phyloP scores from a whole-genome alignment of 2,329 filamentous ascomycete genomes.

The Cercospora sp. region DNA sequence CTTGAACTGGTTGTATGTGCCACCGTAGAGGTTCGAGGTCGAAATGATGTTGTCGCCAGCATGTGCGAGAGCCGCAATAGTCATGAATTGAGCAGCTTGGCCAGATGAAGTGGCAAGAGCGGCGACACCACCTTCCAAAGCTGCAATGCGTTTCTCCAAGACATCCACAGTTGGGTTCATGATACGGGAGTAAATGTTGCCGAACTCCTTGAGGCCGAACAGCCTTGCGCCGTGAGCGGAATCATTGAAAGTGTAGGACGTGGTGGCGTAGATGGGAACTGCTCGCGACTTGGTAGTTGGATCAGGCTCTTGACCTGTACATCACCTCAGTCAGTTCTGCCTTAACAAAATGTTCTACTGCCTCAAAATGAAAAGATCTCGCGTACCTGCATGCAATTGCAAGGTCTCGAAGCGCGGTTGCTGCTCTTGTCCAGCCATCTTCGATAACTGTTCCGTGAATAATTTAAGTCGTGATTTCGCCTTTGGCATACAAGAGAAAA shows the following conservation, averaged over 20 bases:
- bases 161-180: conserved; percentile 96
- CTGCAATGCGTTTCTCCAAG: conserved; percentile 94
- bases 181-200: conserved; percentile 97
- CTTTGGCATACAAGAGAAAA: conserved; percentile 17
- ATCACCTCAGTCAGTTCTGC: conserved; percentile 5
- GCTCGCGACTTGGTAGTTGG: conserved; percentile 80
- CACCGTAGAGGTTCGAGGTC: conserved; percentile 87
- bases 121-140: conserved; percentile 86
- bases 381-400: conserved; percentile 52
- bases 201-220: conserved; percentile 94
- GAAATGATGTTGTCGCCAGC: conserved; percentile 91
- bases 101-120: conserved; percentile 84
- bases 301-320: conserved; percentile 73
- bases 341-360: neutral
- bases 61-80: conserved; percentile 79
- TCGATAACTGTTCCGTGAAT: conserved; percentile 32
- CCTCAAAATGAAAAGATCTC: neutral
- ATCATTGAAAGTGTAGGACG: conserved; percentile 91
- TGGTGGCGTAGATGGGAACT: conserved; percentile 93
- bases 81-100: conserved; percentile 89
- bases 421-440: conserved; percentile 42
- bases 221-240: conserved; percentile 92
- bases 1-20: conserved; percentile 97
- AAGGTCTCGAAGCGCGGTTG: conserved; percentile 53
- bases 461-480: conserved; percentile 30